Evolutionary conservation across 2,329 filamentous ascomycete genomes (phyloP), one percentile per base, ranked within the genome.

Genomic region (Cladophialophora carrionii): DNA sequence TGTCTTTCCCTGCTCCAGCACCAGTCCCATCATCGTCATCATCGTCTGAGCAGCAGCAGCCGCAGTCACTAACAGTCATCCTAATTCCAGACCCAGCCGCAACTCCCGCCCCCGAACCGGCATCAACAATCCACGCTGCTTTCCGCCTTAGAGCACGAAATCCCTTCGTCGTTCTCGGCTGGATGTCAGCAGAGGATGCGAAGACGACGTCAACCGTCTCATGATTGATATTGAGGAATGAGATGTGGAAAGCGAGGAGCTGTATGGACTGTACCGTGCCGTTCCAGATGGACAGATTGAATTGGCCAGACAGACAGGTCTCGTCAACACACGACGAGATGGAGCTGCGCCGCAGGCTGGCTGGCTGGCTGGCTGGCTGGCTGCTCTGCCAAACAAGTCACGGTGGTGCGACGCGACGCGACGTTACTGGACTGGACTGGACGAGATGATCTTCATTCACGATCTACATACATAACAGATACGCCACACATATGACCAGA

Each of bases 91-190:
- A 61, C 20, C 24, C 49, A 17, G 20, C 32, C 7, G 24, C 57
- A 8, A 53, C 48, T 26, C 57, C 46, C 31, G 34, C 58, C 6
- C 58, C 58, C 7, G n/a, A 49, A n/a, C 43, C 58, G 20, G 49
- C 24, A 54, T 61, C 58, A 34, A 61, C 58, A 20, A 49, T 55
- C n/a, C 58, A 61, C 41, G 31, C 49, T 17, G 58, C 26, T 1
- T 61, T 61, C 43, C 58, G 58, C 9, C 51, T 61, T 8, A n/a
- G 49, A 43, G 58, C 58, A 8, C 31, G 58, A 34, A 61, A 61
- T 24, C 58, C 58, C 2, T 61, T 61, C 37, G 37, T 61, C 8
- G 17, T 20, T 20, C 58, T 61, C 8, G 58, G 58, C 20, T 61
- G 58, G 58, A 41, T 46, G 54, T 31, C 49, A 10, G 17, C 58